Conservation (phyloP, 2,329 filamentous ascomycete genomes). For the Colletotrichum trifolii region DNA sequence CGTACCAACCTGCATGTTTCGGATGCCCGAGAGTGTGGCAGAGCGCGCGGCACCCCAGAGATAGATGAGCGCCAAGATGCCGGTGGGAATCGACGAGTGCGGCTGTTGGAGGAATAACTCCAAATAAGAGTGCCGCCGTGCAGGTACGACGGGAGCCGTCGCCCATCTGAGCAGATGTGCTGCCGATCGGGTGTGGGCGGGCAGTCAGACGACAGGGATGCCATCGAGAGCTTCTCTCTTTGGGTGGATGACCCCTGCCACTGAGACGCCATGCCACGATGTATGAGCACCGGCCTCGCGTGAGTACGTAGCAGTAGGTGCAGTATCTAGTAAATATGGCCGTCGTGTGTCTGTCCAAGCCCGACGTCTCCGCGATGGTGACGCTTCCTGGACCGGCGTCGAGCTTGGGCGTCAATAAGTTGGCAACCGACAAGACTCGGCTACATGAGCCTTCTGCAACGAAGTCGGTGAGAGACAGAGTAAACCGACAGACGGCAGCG, state of each 20-base stretch:
- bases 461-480: slow-evolving; percentile 7
- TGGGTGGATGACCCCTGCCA: background rate
- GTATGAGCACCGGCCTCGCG: too few relatives aligned
- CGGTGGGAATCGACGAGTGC: slow-evolving; percentile 7
- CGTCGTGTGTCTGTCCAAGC: too few relatives aligned
- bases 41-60: slow-evolving; percentile 20
- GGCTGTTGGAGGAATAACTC: slow-evolving; percentile 35
- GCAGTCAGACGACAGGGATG: background rate
- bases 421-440: background rate
- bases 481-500: slow-evolving; percentile 1
- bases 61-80: slow-evolving; percentile 25
- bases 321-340: too few relatives aligned
- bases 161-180: slow-evolving; percentile 11
- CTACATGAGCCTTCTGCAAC: background rate
- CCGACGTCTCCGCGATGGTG: too few relatives aligned
- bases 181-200: slow-evolving; percentile 17
- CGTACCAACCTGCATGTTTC: slow-evolving; percentile 15
- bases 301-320: too few relatives aligned
- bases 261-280: background rate
- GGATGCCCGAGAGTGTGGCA: background rate
- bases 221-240: background rate
- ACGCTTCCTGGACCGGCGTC: background rate
- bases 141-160: slow-evolving; percentile 11
- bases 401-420: background rate
- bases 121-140: slow-evolving; percentile 4